Percentiles rank a stretch among this genome's conserved stretches.
Evolutionary conservation across 345 rosid genomes (phyloP).

Genomic region (Draba incana): DNA sequence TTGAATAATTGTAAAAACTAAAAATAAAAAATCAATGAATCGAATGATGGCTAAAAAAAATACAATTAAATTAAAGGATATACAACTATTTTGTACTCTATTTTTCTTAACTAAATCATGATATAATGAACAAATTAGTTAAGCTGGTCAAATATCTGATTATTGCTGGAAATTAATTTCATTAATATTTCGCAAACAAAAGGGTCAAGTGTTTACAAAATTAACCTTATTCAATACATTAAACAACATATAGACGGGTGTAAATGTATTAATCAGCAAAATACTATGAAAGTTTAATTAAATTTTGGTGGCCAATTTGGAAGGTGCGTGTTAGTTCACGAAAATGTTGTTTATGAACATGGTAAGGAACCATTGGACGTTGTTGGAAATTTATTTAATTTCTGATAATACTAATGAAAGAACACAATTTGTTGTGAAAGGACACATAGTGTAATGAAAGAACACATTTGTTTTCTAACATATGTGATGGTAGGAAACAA

Average conservation of each 20-base stretch:
- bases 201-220: too few relatives aligned
- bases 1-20: conserved; percentile 1
- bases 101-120: conserved; percentile 7
- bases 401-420: too few relatives aligned
- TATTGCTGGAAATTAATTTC: neutral
- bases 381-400: too few relatives aligned
- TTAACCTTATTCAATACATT: too few relatives aligned
- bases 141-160: conserved; percentile 1
- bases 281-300: neutral
- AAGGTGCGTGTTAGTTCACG: neutral
- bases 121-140: neutral
- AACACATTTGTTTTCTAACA: too few relatives aligned
- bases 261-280: neutral
- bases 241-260: too few relatives aligned
- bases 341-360: neutral
- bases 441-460: too few relatives aligned
- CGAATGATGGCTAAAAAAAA: conserved; percentile 20
- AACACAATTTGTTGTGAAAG: too few relatives aligned
- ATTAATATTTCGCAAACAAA: neutral
- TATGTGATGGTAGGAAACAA: too few relatives aligned
- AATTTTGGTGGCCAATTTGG: neutral
- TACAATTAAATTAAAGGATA: too few relatives aligned
- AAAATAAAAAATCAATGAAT: conserved; percentile 10
- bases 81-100: neutral
- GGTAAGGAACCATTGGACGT: neutral